Base-by-base conservation (phyloP, 2,329 filamentous ascomycete genomes). In the Fusarium sp. region DNA sequence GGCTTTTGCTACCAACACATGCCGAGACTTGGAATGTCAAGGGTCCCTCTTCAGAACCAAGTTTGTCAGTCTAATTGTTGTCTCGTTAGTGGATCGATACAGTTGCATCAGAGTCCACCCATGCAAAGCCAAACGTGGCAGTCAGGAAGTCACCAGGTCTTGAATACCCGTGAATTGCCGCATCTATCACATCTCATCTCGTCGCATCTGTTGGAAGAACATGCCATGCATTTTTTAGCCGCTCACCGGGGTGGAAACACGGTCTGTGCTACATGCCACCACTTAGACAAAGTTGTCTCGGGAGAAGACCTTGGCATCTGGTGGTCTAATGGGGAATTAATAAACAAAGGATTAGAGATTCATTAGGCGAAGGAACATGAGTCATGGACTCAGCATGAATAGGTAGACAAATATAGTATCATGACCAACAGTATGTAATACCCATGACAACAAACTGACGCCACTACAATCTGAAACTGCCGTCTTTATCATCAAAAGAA, bases 171-270 rank as follows among this genome's bases (percentile, higher is more conserved):
- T 8, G 29, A 40, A 45, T 62, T 46, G 24, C 25, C 44, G 44
- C 29, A 61, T 65, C 22, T 18, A 25, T 65, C 46, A 44, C 32
- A 52, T 52, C 12, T 41, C 16, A 52, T 29, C 18, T 52, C 24
- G 49, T n/a, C n/a, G n/a, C n/a, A n/a, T n/a, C n/a, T n/a, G n/a
- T 52, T 12, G n/a, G 27, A 13, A 52, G 41, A 41, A 41, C 32
- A 52, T 51, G 48, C 12, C 32, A 20, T 62, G 41, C 41, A 55
- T 44, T 56, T 48, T 55, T 40, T 24, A 32, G 44, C 44, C 48
- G 32, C 62, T 66, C 62, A 66, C 63, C 63, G 63, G 25, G 12
- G 62, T 66, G 63, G 63, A 59, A 62, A 62, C 55, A 49, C 38
- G 48, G 41, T 34, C 43, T 66, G 62, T 66, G 30, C 43, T n/a